A percentile compares a stretch with the other conserved stretches of the same genome.
These are phyloP conservation scores for Termitomyces sp. DNA, from an alignment of 768 basidiomycete species.

Conservation along the genomic window DNA sequence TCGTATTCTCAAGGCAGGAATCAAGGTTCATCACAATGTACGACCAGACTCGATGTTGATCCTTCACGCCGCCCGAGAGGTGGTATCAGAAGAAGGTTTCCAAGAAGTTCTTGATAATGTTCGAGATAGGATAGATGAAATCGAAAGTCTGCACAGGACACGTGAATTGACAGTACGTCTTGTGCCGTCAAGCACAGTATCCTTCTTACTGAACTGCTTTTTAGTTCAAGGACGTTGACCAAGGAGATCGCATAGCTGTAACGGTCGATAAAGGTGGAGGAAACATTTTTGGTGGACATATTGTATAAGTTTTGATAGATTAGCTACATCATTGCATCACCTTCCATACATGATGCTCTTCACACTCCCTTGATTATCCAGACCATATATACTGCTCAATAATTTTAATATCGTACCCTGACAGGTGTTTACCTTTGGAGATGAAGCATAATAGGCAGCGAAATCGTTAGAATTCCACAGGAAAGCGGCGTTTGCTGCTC, in stretches of 20 bases:
- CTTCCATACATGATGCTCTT: not conserved
- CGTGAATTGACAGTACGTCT: conserved; percentile 61
- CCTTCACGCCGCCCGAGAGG: conserved; percentile 64
- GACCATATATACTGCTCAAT: not conserved
- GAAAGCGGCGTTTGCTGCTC: conserved; percentile 8
- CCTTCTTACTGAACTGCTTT: conserved; percentile 3
- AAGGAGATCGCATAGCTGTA: conserved; percentile 45
- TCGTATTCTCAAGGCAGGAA: not conserved
- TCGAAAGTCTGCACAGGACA: conserved; percentile 79
- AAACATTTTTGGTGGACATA: conserved; percentile 6
- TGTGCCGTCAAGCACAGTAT: not conserved
- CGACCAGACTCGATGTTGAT: conserved; percentile 77
- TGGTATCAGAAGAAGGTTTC: conserved; percentile 71
- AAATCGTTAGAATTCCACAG: not conserved
- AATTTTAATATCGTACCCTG: not conserved
- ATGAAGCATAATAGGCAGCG: not conserved
- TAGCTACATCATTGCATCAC: not conserved
- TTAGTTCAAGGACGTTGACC: conserved; percentile 44
- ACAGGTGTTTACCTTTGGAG: too few species aligned
- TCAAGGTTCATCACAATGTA: conserved; percentile 65
- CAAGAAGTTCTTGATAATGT: conserved; percentile 72
- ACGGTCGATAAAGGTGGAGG: conserved; percentile 53
- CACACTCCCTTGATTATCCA: not conserved
- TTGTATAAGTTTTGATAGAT: conserved; percentile 4
- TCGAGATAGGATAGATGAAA: conserved; percentile 74